Evolutionary conservation across 1,284 basidiomycete genomes (phyloP).

Genomic region (Cryptococcus wingfieldii): DNA sequence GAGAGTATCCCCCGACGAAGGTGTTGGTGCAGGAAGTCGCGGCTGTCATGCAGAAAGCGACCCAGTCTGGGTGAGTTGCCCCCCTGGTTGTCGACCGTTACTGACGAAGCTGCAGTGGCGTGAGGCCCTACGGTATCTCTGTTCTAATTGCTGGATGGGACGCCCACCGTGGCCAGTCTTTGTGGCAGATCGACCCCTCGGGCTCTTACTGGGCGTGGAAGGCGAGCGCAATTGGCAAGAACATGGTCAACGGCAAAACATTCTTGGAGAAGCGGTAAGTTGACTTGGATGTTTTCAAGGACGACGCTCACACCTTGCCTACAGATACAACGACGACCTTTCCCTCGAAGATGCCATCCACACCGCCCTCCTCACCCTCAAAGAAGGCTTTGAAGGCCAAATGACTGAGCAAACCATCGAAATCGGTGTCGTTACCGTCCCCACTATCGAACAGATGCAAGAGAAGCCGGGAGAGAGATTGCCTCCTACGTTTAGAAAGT

Average conservation of each 20-base stretch:
- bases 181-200: slow-evolving; percentile 98
- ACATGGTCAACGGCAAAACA: slow-evolving; percentile 99
- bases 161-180: slow-evolving; percentile 77
- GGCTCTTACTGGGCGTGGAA: slow-evolving; percentile 99
- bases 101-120: slow-evolving; percentile 62
- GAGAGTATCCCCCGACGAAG: slow-evolving; percentile 97
- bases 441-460: slow-evolving; percentile 69
- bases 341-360: slow-evolving; percentile 98
- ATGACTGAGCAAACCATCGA: slow-evolving; percentile 99
- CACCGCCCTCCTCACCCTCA: slow-evolving; percentile 95
- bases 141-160: slow-evolving; percentile 97
- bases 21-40: slow-evolving; percentile 96
- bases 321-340: slow-evolving; percentile 97
- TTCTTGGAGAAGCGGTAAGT: slow-evolving; percentile 94
- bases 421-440: slow-evolving; percentile 90
- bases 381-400: slow-evolving; percentile 98
- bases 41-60: slow-evolving; percentile 97
- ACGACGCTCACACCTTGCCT: not conserved
- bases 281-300: not conserved
- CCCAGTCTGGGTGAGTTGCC: slow-evolving; percentile 82
- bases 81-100: not conserved
- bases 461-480: slow-evolving; percentile 65
- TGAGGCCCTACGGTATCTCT: slow-evolving; percentile 95
- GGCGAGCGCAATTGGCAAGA: slow-evolving; percentile 98
- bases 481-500: slow-evolving; percentile 84